Percentiles rank a stretch among this genome's conserved stretches.
Evolutionary conservation across 129 eudicot genomes (phyloP).

Genomic region (Kitagawia praeruptora): DNA sequence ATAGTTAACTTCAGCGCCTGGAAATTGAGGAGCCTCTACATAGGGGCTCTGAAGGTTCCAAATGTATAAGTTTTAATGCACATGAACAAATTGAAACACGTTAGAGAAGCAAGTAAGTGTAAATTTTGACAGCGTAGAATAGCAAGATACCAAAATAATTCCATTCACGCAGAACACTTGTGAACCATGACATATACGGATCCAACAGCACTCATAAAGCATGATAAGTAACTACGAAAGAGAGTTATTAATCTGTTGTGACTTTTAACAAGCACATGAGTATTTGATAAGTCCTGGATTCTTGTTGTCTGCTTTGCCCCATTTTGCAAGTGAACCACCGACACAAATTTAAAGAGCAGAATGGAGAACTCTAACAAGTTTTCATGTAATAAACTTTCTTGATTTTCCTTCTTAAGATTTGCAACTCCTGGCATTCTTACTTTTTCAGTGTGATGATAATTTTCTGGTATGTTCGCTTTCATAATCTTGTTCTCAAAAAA

Average conservation of each 20-base stretch:
- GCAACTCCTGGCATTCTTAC: not conserved
- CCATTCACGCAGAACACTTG: not conserved
- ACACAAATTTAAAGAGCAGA: not conserved
- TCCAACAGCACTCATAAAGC: not conserved
- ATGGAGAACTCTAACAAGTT: not conserved
- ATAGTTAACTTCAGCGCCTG: constrained; percentile 34
- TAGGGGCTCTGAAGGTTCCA: constrained; percentile 65
- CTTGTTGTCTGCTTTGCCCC: constrained; percentile 4
- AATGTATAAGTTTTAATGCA: not conserved
- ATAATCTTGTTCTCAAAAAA: not conserved
- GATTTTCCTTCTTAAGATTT: not conserved
- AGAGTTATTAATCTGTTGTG: not conserved
- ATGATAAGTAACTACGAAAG: not conserved
- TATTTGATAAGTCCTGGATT: constrained; percentile 10
- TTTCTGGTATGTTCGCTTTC: not conserved
- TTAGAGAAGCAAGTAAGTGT: not conserved
- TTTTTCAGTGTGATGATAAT: not conserved
- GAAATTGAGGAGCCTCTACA: constrained; percentile 83
- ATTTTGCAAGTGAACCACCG: not conserved
- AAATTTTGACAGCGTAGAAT: not conserved
- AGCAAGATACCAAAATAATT: not conserved
- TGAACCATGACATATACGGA: not conserved
- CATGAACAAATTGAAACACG: not conserved
- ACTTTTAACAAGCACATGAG: not conserved
- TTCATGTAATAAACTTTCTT: not conserved